These are phyloP conservation scores for Mortierella claussenii DNA, from an alignment of 192 early-diverging fungal genomes.

Conservation along the genomic window DNA sequence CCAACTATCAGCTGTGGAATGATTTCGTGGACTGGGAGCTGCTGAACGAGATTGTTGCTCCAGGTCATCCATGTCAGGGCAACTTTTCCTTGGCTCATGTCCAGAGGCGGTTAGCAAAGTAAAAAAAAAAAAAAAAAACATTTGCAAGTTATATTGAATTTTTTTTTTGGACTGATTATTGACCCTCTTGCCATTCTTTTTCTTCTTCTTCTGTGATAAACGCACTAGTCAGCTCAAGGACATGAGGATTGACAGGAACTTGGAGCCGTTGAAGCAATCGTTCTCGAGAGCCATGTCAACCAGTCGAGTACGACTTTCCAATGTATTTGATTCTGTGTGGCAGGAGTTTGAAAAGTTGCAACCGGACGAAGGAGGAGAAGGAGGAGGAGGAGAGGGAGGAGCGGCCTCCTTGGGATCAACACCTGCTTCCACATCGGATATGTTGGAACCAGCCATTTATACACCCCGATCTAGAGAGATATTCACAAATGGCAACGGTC, in stretches of 20 bases:
- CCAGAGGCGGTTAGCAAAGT: conserved; percentile 64
- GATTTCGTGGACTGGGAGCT: conserved; percentile 66
- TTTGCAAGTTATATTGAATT: no score
- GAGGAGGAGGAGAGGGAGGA: no score
- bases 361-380: conserved; percentile 23
- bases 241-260: conserved; percentile 59
- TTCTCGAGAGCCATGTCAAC: conserved; percentile 63
- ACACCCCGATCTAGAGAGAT: not conserved
- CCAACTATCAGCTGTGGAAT: conserved; percentile 76
- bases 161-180: no score
- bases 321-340: conserved; percentile 57
- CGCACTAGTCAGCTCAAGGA: conserved; percentile 59
- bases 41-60: conserved; percentile 65
- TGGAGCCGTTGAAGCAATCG: conserved; percentile 57
- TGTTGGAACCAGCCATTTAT: conserved; percentile 29
- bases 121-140: no score
- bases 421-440: not conserved
- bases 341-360: conserved; percentile 52
- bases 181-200: no score
- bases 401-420: no score
- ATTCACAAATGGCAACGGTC: not conserved
- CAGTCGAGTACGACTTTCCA: conserved; percentile 48
- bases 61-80: conserved; percentile 65
- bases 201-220: no score
- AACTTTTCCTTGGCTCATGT: conserved; percentile 60